These are phyloP conservation scores for Cenchrus fungigraminus DNA, from an alignment of 176 grass and related monocot species.

Conservation along the genomic window DNA sequence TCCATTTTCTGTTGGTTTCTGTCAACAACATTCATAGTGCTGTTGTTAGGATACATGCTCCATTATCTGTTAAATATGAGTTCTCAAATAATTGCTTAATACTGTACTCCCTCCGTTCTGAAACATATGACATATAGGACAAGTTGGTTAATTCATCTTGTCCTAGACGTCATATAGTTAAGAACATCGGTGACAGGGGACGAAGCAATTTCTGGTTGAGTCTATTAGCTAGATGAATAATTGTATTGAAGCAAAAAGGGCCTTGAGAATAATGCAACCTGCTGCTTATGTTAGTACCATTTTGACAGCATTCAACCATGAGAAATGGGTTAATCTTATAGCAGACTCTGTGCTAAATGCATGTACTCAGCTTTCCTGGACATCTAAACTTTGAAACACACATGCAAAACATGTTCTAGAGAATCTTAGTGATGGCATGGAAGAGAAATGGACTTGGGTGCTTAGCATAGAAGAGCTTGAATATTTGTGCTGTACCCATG, in stretches of 20 bases:
- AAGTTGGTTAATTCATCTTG: too few relatives aligned
- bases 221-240: conserved; percentile 14
- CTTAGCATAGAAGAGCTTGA: conserved; percentile 1
- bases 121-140: too few relatives aligned
- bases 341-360: neutral
- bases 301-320: neutral
- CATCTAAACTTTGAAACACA: neutral
- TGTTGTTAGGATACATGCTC: neutral
- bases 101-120: too few relatives aligned
- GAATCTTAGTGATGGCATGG: conserved; percentile 16
- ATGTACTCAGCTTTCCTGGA: neutral
- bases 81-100: neutral
- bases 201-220: neutral
- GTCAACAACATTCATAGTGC: neutral
- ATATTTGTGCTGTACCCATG: neutral
- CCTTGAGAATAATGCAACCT: conserved; percentile 27
- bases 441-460: conserved; percentile 18
- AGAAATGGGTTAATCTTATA: conserved; percentile 10
- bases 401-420: neutral
- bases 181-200: neutral
- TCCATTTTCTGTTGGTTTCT: conserved; percentile 29
- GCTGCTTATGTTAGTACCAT: conserved; percentile 11
- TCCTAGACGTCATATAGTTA: too few relatives aligned
- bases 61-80: conserved; percentile 10
- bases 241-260: neutral